Conservation (phyloP, 257 asterid species). For the Primulina tabacum region DNA sequence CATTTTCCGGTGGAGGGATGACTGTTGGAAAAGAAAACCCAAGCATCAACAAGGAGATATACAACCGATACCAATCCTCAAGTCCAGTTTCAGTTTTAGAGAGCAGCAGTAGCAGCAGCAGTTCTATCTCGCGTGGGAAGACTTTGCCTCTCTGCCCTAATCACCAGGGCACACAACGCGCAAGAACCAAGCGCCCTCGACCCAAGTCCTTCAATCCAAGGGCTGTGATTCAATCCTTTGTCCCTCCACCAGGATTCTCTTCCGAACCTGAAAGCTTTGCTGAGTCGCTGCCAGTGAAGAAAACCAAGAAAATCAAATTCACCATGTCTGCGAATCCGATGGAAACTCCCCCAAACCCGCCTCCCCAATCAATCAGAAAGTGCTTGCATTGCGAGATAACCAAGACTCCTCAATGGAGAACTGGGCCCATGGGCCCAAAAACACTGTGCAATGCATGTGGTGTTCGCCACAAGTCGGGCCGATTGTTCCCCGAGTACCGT, state of each 20-base stretch:
- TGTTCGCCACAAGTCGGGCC: slow-evolving; percentile 56
- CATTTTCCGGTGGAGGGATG: slow-evolving; percentile 58
- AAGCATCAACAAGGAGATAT: slow-evolving; percentile 27
- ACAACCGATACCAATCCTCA: slow-evolving; percentile 48
- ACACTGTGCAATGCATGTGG: slow-evolving; percentile 69
- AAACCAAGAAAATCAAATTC: slow-evolving; percentile 45
- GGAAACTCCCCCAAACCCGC: slow-evolving; percentile 27
- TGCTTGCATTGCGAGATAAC: slow-evolving; percentile 59
- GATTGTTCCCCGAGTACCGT: slow-evolving; percentile 55
- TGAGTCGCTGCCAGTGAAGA: slow-evolving; percentile 27
- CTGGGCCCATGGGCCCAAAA: slow-evolving; percentile 66
- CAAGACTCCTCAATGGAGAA: slow-evolving; percentile 66
- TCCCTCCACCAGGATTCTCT: slow-evolving; percentile 35
- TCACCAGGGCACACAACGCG: slow-evolving; percentile 58
- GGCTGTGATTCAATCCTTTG: slow-evolving; percentile 45
- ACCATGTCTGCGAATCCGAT: slow-evolving; percentile 23
- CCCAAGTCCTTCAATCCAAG: slow-evolving; percentile 63
- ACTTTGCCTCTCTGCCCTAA: slow-evolving; percentile 37
- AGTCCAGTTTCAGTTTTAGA: slow-evolving; percentile 82
- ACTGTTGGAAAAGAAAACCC: slow-evolving; percentile 50
- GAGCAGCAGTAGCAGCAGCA: slow-evolving; percentile 67
- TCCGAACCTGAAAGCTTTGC: slow-evolving; percentile 39
- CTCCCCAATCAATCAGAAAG: slow-evolving; percentile 43
- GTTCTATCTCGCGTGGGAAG: slow-evolving; percentile 44
- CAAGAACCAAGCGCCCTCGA: slow-evolving; percentile 87